Base-by-base conservation (phyloP, 2,329 filamentous ascomycete species). In the Exophiala sp. region DNA sequence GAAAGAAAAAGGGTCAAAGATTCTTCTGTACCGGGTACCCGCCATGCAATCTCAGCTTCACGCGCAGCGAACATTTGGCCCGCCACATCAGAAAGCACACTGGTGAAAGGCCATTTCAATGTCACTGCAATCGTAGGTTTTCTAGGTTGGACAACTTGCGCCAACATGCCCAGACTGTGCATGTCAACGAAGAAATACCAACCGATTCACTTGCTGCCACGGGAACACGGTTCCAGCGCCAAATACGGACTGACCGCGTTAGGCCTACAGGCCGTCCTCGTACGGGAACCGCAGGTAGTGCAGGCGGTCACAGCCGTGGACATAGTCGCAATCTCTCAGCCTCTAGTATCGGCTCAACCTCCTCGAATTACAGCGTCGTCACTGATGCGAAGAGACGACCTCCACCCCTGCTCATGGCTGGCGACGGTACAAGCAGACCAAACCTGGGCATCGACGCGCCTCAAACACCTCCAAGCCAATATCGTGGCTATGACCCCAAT, bases 21-120 rank as follows among this genome's bases (percentile, higher is more conserved):
- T 99, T 99, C 72, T 96, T 92, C 72, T 99, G 94, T 73, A 95
- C 88, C 3, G 91, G 96, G 32, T 97, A 90, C 64, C 92, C 92
- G 21, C 91, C 91, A 3, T 99, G 94, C 72, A 91, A 87, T 65
- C 72, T 99, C 54, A 96, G 91, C 71, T 99, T 99, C 68, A 97
- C 94, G 0, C 80, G 94, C 58, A 97, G 92, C 67, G 94, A 99
- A 69, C 94, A 99, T 75, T 72, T 99, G 57, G 92, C 92, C 12
- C 83, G 94, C 47, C 94, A 99, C 67, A 97, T 99, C 64, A 84
- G 91, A 65, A 97, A 97, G 81, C 94, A 99, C 67, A 99, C 94
- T 0, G 94, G 94, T 49, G 94, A 99, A 75, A 85, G 94, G 24
- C 94, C 94, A 0, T 99, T 97, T 65, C 88, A 95, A 71, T 99